Conservation (phyloP, 2,329 filamentous ascomycete species). For the Claviceps digitariae region DNA sequence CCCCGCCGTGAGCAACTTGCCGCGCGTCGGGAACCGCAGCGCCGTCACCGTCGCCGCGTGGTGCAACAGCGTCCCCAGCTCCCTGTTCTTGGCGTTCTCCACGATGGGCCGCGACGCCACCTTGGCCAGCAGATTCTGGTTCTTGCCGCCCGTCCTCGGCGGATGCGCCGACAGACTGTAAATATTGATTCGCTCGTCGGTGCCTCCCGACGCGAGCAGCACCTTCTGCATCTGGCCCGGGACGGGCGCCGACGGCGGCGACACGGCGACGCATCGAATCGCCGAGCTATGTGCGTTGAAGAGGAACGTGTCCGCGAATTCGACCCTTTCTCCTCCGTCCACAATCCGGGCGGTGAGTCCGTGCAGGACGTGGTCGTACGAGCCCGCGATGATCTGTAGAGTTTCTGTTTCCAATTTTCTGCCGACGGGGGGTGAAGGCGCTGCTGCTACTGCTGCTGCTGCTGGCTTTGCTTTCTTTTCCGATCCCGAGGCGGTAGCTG, state of each 20-base stretch:
- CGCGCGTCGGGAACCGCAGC: slow-evolving; percentile 69
- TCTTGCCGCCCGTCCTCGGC: slow-evolving; percentile 32
- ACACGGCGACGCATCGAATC: slow-evolving; percentile 79
- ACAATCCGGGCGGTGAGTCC: slow-evolving; percentile 66
- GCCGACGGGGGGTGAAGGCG: neutral
- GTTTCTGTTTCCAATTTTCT: slow-evolving; percentile 27
- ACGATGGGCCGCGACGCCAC: slow-evolving; percentile 60
- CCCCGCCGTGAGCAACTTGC: slow-evolving; percentile 74
- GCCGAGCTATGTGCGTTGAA: slow-evolving; percentile 89
- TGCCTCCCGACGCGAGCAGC: slow-evolving; percentile 79
- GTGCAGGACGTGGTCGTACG: slow-evolving; percentile 87
- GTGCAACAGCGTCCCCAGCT: slow-evolving; percentile 76
- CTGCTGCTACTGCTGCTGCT: neutral
- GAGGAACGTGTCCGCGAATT: slow-evolving; percentile 85
- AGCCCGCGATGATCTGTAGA: slow-evolving; percentile 85
- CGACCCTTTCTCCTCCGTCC: slow-evolving; percentile 23
- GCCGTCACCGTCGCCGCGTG: slow-evolving; percentile 72
- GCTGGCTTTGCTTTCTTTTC: slow-evolving; percentile 2
- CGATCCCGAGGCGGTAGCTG: neutral
- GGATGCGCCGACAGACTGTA: slow-evolving; percentile 72
- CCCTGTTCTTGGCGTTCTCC: slow-evolving; percentile 76
- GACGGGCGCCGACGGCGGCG: slow-evolving; percentile 51
- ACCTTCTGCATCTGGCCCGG: slow-evolving; percentile 62
- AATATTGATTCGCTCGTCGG: slow-evolving; percentile 88
- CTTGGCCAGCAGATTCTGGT: slow-evolving; percentile 47